Base-by-base conservation (phyloP, 805 yeast genomes). In the Cyberlindnera americana region DNA sequence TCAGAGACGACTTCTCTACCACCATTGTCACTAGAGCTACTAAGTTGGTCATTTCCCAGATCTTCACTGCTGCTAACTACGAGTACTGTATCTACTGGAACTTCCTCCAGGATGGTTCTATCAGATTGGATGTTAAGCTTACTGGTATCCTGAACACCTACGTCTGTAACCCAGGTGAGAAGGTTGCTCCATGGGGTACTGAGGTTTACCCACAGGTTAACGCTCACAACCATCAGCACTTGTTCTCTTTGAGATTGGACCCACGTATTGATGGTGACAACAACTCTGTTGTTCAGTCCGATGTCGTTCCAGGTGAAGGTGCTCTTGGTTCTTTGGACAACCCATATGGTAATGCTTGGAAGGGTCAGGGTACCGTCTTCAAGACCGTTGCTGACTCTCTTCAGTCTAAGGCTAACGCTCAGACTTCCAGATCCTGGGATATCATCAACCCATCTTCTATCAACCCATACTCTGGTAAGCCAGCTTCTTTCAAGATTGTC, bases 211-310 rank as follows among this genome's bases (percentile, higher is more conserved):
- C 93, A 43, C 75, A 77, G 49, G 86, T 81, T 40, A 82, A 82
- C 56, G 95, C 95, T 29, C 91, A 84, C 67, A 83, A 84, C 64
- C 95, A 84, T 66, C 95, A 85, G 72, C 93, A 84, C 66, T 65
- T 84, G 66, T 84, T 84, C 63, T 75, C 87, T 15, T 69, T 84
- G 50, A 75, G 95, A 70, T 60, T 84, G 49, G 85, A 85, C 59
- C 91, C 95, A 50, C 75, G 88, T 70, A 66, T 84, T 46, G 93
- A 84, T 51, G 93, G 93, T 55, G 84, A 79, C 47, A 77, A 77
- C 51, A 85, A 84, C 69, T 80, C 90, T 37, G 83, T 80, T 40
- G 83, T 83, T 28, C 71, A 70, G 43, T 68, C 76, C 29, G 91
- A 84, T 57, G 89, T 84, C 38, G 61, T 64, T 33, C 64, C 81